Evolutionary conservation across 2,329 filamentous ascomycete species (phyloP), one percentile per base, ranked within the genome.

Genomic region (Curvularia sp.): DNA sequence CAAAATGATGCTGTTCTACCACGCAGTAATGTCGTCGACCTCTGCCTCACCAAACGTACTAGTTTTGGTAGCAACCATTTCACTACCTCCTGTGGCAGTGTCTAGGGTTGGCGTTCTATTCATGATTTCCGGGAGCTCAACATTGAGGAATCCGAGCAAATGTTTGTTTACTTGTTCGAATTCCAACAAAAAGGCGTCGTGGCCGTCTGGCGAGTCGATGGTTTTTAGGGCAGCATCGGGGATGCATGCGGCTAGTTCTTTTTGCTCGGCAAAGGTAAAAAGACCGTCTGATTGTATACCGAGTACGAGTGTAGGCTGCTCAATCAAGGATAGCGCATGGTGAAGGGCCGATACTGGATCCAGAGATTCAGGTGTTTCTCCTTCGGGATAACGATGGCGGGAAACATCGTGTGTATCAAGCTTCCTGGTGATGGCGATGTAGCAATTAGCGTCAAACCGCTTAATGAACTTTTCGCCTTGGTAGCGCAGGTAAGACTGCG

Each of bases 391-490:
- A 5, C 94, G 89, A 73, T 89, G 86, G 41, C 93, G 87, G 13
- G 93, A 96, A 25, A 99, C 87, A 75, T 99, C 95, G 77, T 99
- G 95, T 0, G 95, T 98, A 75, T 99, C 95, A 15, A 99, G 86
- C 79, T 99, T 99, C 71, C 95, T 90, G 4, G 95, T 98, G 78
- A 99, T 97, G 66, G 95, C 93, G 68, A 99, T 98, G 80, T 99
- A 99, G 80, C 95, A 99, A 77, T 99, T 99, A 71, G 93, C 92
- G 78, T 99, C 95, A 77, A 98, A 99, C 9, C 95, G 90, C 77
- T 91, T 93, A 69, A 98, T 95, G 70, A 99, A 99, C 78, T 99
- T 99, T 69, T 89, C 86, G 55, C 93, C 94, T 79, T 99, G 95
- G 78, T 99, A 99, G 19, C 95, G 90, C 42, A 99, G 86, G 78